These are phyloP conservation scores for Aspergillus fumigatiaffinis DNA, from an alignment of 2,329 filamentous ascomycete species.

Conservation along the genomic window DNA sequence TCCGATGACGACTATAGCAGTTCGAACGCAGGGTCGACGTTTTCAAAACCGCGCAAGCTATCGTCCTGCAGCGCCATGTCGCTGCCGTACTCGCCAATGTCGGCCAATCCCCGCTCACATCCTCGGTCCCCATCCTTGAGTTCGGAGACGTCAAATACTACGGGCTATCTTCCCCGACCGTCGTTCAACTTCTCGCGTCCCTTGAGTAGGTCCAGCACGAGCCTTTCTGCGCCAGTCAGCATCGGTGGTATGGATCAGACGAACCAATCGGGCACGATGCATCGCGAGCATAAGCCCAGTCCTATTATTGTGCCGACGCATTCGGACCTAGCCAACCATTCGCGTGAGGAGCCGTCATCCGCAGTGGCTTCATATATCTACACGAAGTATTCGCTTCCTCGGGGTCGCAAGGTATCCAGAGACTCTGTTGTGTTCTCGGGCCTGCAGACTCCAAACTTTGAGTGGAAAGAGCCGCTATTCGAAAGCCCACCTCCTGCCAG, in stretches of 20 bases:
- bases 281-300: slow-evolving; percentile 25
- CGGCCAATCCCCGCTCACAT: slow-evolving; percentile 59
- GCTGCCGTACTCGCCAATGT: slow-evolving; percentile 58
- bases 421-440: slow-evolving; percentile 59
- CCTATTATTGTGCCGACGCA: slow-evolving; percentile 31
- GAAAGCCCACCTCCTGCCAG: slow-evolving; percentile 35
- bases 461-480: slow-evolving; percentile 59
- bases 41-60: slow-evolving; percentile 69
- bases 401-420: slow-evolving; percentile 74
- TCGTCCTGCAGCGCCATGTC: slow-evolving; percentile 67
- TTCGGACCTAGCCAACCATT: slow-evolving; percentile 17
- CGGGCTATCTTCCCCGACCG: slow-evolving; percentile 60
- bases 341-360: slow-evolving; percentile 31
- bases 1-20: slow-evolving; percentile 66
- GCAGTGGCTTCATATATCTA: slow-evolving; percentile 76
- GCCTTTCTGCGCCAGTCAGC: slow-evolving; percentile 31
- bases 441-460: slow-evolving; percentile 52
- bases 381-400: slow-evolving; percentile 76
- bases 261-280: slow-evolving; percentile 19
- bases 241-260: slow-evolving; percentile 27
- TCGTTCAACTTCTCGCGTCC: slow-evolving; percentile 94
- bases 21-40: slow-evolving; percentile 55
- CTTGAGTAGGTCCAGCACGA: slow-evolving; percentile 58
- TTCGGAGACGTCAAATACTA: slow-evolving; percentile 70
- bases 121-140: slow-evolving; percentile 78